Base-by-base conservation (phyloP, 2,329 filamentous ascomycete species). In the Ophiosphaerella herpotricha region DNA sequence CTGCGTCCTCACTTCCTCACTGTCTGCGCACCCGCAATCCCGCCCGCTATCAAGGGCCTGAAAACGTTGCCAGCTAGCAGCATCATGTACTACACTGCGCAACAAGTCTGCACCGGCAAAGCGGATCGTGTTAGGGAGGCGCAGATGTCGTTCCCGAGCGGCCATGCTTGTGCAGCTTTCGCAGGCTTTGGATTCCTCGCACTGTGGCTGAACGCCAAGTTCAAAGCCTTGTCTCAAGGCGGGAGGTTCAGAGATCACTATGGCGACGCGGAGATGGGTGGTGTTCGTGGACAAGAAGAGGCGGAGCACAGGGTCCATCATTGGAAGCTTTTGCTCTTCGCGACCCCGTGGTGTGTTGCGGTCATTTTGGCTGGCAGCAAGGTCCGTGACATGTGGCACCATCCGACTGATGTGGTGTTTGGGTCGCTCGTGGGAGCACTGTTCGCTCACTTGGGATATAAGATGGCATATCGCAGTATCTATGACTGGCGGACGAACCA, bases 381-480 rank as follows among this genome's bases (percentile, higher is more conserved):
- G 31, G 85, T 86, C 0, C 85, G 89, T 45, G 73, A 90, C 57
- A 82, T 86, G n/a, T 71, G 61, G 70, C 87, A 91, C 71, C 85
- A 90, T 70, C 88, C 85, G 80, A 86, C 87, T 48, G 87, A 90
- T 52, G 76, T 87, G 7, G 47, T 88, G 0, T 83, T 82, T 1
- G 86, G 86, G 2, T 84, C 78, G 0, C 63, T 81, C 14, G 85
- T 89, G 23, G 86, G 86, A 1, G 82, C 79, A 0, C 60, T 81
- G 43, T 82, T 87, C 68, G 86, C 86, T 0, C 82, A 87, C 54
- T 80, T 80, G 1, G 72, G 80, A 0, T 89, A 86, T 63, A 74
- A 84, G 39, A 85, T 85, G 82, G 78, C 81, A 5, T 89, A 86
- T 40, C 39, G 44, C 37, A 54, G 54, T 35, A 52, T 66, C 16